Evolutionary conservation across 768 basidiomycete species (phyloP).

Genomic region (Mycena alexandri): DNA sequence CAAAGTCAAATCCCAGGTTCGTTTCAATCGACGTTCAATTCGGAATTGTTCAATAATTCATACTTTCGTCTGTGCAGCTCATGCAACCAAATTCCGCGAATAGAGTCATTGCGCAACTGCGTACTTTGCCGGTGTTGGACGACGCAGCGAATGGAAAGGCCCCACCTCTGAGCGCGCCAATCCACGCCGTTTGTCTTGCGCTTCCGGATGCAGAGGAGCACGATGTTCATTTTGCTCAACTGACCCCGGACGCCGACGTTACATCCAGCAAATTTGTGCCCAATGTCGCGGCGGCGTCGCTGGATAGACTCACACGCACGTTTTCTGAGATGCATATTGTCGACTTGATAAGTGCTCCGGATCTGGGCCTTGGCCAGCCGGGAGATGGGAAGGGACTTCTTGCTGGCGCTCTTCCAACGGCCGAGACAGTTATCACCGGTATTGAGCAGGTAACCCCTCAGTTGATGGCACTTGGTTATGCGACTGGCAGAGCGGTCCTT

Average conservation of each 20-base stretch:
- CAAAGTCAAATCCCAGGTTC: constrained; percentile 68
- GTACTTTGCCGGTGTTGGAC: constrained; percentile 65
- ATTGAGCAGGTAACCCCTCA: constrained; percentile 80
- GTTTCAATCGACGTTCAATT: not conserved
- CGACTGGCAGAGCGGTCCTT: constrained; percentile 72
- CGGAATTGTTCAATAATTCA: not conserved
- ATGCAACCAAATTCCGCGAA: constrained; percentile 75
- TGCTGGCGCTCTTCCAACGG: constrained; percentile 81
- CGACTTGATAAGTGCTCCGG: constrained; percentile 68
- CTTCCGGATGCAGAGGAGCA: constrained; percentile 74
- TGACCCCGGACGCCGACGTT: constrained; percentile 44
- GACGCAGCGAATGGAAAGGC: constrained; percentile 39
- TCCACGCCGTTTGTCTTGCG: constrained; percentile 83
- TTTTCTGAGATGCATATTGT: constrained; percentile 75
- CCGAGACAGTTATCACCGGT: constrained; percentile 78
- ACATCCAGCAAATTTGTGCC: constrained; percentile 41
- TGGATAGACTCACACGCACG: constrained; percentile 62
- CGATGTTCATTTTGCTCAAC: constrained; percentile 66
- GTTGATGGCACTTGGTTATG: constrained; percentile 82
- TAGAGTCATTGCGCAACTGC: constrained; percentile 79
- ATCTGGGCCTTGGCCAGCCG: constrained; percentile 82
- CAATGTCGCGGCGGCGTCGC: constrained; percentile 61
- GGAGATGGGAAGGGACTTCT: constrained; percentile 75
- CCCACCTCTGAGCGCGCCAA: constrained; percentile 56
- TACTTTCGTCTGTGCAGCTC: constrained; percentile 57